These are phyloP conservation scores for Citrus inodora DNA, from an alignment of 345 rosid genomes.

Conservation along the genomic window DNA sequence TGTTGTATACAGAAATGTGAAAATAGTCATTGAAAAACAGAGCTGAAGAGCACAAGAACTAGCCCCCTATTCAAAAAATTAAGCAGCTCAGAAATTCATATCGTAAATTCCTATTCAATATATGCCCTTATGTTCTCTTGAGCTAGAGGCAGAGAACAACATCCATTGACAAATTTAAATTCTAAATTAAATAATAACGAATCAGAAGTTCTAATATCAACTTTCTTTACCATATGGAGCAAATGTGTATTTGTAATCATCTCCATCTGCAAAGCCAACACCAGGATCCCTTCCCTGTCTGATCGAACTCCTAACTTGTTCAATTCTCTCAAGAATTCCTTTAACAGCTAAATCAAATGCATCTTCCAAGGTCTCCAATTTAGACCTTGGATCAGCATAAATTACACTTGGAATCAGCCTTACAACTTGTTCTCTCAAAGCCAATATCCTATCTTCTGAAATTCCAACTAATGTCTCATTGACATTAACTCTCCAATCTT, in stretches of 20 bases:
- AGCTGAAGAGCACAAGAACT: background rate
- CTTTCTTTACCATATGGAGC: background rate
- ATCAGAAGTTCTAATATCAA: background rate
- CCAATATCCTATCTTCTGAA: conserved; percentile 27
- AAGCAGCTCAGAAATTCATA: background rate
- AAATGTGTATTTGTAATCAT: conserved; percentile 28
- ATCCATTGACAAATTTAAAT: background rate
- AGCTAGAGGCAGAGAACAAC: background rate
- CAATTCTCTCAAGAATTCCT: conserved; percentile 58
- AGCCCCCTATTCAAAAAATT: background rate
- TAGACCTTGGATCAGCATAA: conserved; percentile 44
- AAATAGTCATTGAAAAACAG: background rate
- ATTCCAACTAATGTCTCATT: conserved; percentile 38
- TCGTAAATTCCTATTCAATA: background rate
- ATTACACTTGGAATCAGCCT: conserved; percentile 51
- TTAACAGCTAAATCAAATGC: conserved; percentile 58
- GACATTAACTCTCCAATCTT: conserved; percentile 32
- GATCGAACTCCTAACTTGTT: conserved; percentile 40
- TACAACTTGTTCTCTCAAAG: conserved; percentile 56
- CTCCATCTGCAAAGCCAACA: conserved; percentile 55
- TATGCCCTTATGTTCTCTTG: background rate
- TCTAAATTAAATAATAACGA: background rate
- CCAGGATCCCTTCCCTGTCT: conserved; percentile 51
- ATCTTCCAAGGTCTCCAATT: conserved; percentile 32
- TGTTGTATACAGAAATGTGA: background rate